These are phyloP conservation scores for Penicillium salamii DNA, from an alignment of 495 filamentous ascomycete species.

Conservation along the genomic window DNA sequence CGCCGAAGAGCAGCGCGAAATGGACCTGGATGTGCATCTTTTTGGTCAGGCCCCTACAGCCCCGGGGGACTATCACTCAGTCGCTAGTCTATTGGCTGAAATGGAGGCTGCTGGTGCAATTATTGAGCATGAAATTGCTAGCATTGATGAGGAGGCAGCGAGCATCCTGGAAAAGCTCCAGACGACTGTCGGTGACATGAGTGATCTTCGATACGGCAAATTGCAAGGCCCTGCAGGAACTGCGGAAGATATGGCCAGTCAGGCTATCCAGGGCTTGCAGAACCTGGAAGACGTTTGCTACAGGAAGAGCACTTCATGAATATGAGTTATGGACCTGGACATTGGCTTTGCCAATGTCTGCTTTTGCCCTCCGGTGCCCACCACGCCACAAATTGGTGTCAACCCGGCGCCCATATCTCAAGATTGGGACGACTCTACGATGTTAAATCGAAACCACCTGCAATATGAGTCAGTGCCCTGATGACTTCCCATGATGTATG, in stretches of 20 bases:
- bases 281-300: constrained; percentile 64
- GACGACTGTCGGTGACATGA: constrained; percentile 65
- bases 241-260: constrained; percentile 59
- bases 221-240: constrained; percentile 57
- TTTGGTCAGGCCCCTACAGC: constrained; percentile 55
- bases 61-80: constrained; percentile 50
- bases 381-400: too few species aligned
- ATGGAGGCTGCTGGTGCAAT: constrained; percentile 64
- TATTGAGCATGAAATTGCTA: constrained; percentile 63
- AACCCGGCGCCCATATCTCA: too few species aligned
- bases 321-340: background rate
- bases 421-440: too few species aligned
- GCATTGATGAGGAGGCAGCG: constrained; percentile 62
- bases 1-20: constrained; percentile 62
- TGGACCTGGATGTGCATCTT: constrained; percentile 69
- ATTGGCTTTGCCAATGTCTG: background rate
- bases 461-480: too few species aligned
- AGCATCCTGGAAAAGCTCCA: constrained; percentile 58
- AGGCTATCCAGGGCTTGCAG: constrained; percentile 49
- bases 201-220: constrained; percentile 79
- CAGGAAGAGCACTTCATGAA: constrained; percentile 14
- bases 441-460: too few species aligned
- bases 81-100: constrained; percentile 60
- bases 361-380: background rate
- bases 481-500: too few species aligned